phyloP scores from a whole-genome alignment of 2,329 filamentous ascomycete genomes.

The Fusarium torulosum region DNA sequence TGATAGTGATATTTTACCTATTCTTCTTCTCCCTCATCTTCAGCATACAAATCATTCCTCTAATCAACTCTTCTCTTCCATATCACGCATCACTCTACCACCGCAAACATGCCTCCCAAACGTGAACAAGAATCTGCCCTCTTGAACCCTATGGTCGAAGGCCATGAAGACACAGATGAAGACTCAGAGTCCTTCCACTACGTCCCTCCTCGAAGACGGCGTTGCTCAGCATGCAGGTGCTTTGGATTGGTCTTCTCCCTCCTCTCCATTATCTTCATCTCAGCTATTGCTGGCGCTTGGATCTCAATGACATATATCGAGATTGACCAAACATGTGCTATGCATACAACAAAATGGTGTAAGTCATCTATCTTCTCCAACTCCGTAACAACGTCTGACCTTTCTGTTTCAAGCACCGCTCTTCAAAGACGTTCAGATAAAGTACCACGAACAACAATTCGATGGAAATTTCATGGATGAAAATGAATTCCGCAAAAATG shows the following conservation, averaged over 20 bases:
- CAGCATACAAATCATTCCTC: not conserved
- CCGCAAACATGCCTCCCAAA: slow-evolving; percentile 38
- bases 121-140: slow-evolving; percentile 40
- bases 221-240: slow-evolving; percentile 31
- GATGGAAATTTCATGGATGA: slow-evolving; percentile 69
- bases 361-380: slow-evolving; percentile 29
- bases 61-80: not conserved
- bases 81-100: not conserved
- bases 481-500: slow-evolving; percentile 64
- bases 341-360: slow-evolving; percentile 56
- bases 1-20: not conserved
- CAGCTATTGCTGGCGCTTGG: slow-evolving; percentile 38
- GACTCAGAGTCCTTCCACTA: slow-evolving; percentile 38
- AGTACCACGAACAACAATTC: slow-evolving; percentile 57
- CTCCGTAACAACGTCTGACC: not conserved
- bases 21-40: not conserved
- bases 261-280: slow-evolving; percentile 26
- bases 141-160: slow-evolving; percentile 29
- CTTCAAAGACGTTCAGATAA: slow-evolving; percentile 51
- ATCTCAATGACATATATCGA: slow-evolving; percentile 40
- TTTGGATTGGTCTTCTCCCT: slow-evolving; percentile 24
- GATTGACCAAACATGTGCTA: slow-evolving; percentile 42
- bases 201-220: slow-evolving; percentile 26
- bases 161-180: slow-evolving; percentile 35
- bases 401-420: slow-evolving; percentile 48